phyloP scores from a whole-genome alignment of 164 flowering plant species.

The Santalum album region DNA sequence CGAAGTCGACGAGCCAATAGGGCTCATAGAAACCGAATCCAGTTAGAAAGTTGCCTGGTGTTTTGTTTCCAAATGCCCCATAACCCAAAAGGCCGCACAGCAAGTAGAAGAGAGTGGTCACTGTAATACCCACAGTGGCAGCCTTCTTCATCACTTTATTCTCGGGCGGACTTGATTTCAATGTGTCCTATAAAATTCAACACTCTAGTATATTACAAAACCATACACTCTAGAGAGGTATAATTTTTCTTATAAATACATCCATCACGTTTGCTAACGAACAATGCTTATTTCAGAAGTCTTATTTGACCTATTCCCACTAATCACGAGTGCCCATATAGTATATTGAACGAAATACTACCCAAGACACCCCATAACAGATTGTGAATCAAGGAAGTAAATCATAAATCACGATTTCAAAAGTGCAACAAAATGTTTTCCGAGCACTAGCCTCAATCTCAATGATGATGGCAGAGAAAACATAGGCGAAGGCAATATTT shows the following conservation, averaged over 20 bases:
- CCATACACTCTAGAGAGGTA: too few relatives aligned
- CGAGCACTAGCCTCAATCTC: constrained; percentile 26
- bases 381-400: too few relatives aligned
- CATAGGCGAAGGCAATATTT: constrained; percentile 37
- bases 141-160: constrained; percentile 61
- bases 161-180: constrained; percentile 56
- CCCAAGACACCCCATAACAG: too few relatives aligned
- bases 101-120: constrained; percentile 53
- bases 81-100: constrained; percentile 60
- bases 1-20: constrained; percentile 69
- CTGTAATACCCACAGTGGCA: constrained; percentile 19
- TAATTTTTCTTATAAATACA: too few relatives aligned
- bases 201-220: too few relatives aligned
- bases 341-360: too few relatives aligned
- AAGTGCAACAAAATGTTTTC: not conserved
- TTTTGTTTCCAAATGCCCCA: constrained; percentile 70
- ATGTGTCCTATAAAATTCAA: constrained; percentile 51
- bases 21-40: constrained; percentile 85
- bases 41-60: constrained; percentile 79
- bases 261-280: too few relatives aligned
- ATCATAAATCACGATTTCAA: too few relatives aligned
- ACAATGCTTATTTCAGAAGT: too few relatives aligned
- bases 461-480: constrained; percentile 22
- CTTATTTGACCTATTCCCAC: too few relatives aligned
- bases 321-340: too few relatives aligned